Evolutionary conservation across 352 stramenopile species (phyloP), one percentile per base, ranked within the genome.

Genomic region (Globisporangium paroecandrum): DNA sequence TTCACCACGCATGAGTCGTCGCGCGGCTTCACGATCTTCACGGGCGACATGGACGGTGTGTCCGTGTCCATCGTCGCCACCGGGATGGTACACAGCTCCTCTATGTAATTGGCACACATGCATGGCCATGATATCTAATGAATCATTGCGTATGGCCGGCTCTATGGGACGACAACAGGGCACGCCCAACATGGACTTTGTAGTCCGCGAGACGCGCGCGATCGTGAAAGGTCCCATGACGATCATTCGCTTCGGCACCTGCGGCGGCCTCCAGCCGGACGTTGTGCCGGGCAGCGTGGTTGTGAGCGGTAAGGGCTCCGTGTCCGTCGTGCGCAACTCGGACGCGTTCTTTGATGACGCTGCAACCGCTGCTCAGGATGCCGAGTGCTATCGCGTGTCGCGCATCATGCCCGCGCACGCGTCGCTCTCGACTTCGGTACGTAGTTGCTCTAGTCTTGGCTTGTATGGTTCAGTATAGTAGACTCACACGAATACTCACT

Each of bases 111-210:
- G 32, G 10, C 3, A 22, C 18, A 38, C 38, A 53, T 20, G 36
- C 47, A 47, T 65, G 27, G 20, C 47, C 22, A 13, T 15, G 25
- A 15, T 51, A 10, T 62, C 32, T 18, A 13, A 18, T 36, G 8
- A 4, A 29, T 13, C 27, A 41, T 41, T 57, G 25, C 20, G 18
- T 27, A 5, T 32, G 27, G 27, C 27, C 27, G 27, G 27, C 27
- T 32, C 27, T 32, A 6, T 32, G 27, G 27, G 27, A 32, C 27
- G 27, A 32, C 4, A 32, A 32, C 27, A 84, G 75, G 84, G 84
- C 9, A 72, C 70, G 12, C 69, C 84, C 12, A 92, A 90, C 66
- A 92, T 92, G 82, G 84, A 92, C 68, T 92, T 92, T 68, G 70
- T 90, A 22, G 82, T 91, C 20, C 75, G 84, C 34, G 84, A 92